Evolutionary conservation across 768 basidiomycete genomes (phyloP).

Genomic region (Astraeus odoratus): DNA sequence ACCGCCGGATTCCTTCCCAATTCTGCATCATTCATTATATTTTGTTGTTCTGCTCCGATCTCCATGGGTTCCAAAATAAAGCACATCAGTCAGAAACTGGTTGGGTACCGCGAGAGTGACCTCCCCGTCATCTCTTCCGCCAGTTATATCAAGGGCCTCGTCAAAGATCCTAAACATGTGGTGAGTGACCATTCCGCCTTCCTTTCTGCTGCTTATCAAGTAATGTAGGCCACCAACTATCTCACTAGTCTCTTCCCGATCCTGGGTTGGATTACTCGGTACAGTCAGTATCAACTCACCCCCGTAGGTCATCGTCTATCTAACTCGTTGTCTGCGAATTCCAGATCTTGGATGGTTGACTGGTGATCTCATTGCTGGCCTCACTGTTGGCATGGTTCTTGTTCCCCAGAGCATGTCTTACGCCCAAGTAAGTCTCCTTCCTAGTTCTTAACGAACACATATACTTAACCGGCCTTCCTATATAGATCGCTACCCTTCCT

Average conservation of each 20-base stretch:
- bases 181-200: slow-evolving; percentile 32
- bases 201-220: neutral
- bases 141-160: slow-evolving; percentile 42
- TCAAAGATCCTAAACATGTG: slow-evolving; percentile 39
- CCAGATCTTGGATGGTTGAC: slow-evolving; percentile 72
- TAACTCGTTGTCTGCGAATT: neutral
- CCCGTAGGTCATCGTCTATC: too few species aligned
- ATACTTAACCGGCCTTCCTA: neutral
- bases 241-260: slow-evolving; percentile 78
- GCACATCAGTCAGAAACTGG: slow-evolving; percentile 46
- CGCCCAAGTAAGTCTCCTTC: slow-evolving; percentile 44
- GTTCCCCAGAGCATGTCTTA: slow-evolving; percentile 95
- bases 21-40: too few species aligned
- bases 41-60: too few species aligned
- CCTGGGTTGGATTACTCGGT: slow-evolving; percentile 76
- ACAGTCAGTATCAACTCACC: slow-evolving; percentile 50
- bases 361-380: slow-evolving; percentile 83
- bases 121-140: slow-evolving; percentile 54
- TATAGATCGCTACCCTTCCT: slow-evolving; percentile 75
- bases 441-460: neutral
- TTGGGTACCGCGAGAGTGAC: slow-evolving; percentile 53
- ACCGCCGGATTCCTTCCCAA: too few species aligned
- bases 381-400: slow-evolving; percentile 93
- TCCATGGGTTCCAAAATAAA: slow-evolving; percentile 38
- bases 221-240: slow-evolving; percentile 51